Evolutionary conservation across 768 basidiomycete genomes (phyloP).

Genomic region (Scleroderma bovista): DNA sequence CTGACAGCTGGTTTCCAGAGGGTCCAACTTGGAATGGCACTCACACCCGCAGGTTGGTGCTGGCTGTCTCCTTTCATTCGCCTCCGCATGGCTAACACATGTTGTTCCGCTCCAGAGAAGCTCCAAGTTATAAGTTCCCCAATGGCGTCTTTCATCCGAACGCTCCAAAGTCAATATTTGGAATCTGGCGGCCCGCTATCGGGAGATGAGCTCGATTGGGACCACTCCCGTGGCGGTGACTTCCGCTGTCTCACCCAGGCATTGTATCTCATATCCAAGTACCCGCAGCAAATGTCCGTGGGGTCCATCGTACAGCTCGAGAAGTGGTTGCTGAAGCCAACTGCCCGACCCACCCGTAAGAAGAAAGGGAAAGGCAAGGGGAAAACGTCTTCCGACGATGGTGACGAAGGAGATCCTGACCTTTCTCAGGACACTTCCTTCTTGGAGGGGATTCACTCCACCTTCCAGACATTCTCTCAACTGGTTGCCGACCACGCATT

Average conservation of each 20-base stretch:
- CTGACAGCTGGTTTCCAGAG: slow-evolving; percentile 36
- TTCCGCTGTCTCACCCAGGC: slow-evolving; percentile 56
- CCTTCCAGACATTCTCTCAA: slow-evolving; percentile 42
- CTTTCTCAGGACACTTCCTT: slow-evolving; percentile 31
- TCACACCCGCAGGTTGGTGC: slow-evolving; percentile 58
- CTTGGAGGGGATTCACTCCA: slow-evolving; percentile 29
- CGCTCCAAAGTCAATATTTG: slow-evolving; percentile 44
- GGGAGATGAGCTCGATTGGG: slow-evolving; percentile 41
- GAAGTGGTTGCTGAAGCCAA: slow-evolving; percentile 41
- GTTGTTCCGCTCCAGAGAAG: slow-evolving; percentile 42
- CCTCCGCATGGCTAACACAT: background rate
- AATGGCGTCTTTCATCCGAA: slow-evolving; percentile 54
- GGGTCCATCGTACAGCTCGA: slow-evolving; percentile 37
- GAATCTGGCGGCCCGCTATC: slow-evolving; percentile 33
- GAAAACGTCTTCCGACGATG: background rate
- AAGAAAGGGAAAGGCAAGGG: slow-evolving; percentile 19
- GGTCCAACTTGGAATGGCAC: slow-evolving; percentile 73
- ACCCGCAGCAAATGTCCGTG: slow-evolving; percentile 24
- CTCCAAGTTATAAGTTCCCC: slow-evolving; percentile 60
- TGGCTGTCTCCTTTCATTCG: background rate
- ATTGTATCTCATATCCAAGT: slow-evolving; percentile 46
- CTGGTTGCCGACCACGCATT: slow-evolving; percentile 37
- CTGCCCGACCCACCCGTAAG: background rate
- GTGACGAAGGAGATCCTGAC: slow-evolving; percentile 10
- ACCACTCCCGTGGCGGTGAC: slow-evolving; percentile 45